Conservation (phyloP, 768 basidiomycete genomes). For the Agrocybe chaxingu region DNA sequence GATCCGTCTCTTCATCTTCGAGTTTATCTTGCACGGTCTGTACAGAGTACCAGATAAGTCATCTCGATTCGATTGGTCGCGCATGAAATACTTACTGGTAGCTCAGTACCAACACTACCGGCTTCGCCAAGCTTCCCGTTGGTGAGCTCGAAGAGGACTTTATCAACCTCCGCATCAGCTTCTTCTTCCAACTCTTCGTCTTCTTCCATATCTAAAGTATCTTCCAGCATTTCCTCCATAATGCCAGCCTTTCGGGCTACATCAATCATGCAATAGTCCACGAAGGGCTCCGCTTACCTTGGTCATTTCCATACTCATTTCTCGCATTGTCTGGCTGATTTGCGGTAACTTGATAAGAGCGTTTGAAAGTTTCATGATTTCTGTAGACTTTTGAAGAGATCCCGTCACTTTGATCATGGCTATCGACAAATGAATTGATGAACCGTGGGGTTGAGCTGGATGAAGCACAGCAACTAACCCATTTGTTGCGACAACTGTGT, state of each 20-base stretch:
- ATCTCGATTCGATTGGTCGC: conserved; percentile 9
- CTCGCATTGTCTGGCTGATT: conserved; percentile 88
- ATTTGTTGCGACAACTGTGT: conserved; percentile 89
- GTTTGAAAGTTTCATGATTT: conserved; percentile 99
- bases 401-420: conserved; percentile 98
- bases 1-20: conserved; percentile 82
- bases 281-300: conserved; percentile 48
- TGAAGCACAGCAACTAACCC: conserved; percentile 49
- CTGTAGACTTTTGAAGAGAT: conserved; percentile 95
- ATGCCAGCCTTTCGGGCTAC: conserved; percentile 73
- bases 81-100: conserved; percentile 57
- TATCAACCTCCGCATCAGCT: conserved; percentile 96
- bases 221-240: conserved; percentile 97
- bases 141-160: conserved; percentile 92
- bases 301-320: conserved; percentile 99
- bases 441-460: conserved; percentile 1
- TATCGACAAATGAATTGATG: conserved; percentile 25
- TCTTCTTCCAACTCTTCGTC: conserved; percentile 96
- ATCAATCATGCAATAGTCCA: background rate
- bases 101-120: conserved; percentile 63
- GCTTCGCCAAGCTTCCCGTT: conserved; percentile 93
- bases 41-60: conserved; percentile 2
- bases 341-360: conserved; percentile 88
- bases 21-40: conserved; percentile 58
- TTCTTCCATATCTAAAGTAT: conserved; percentile 86